phyloP scores from a whole-genome alignment of 2,329 filamentous ascomycete species.

The Neonectria neomacrospora region DNA sequence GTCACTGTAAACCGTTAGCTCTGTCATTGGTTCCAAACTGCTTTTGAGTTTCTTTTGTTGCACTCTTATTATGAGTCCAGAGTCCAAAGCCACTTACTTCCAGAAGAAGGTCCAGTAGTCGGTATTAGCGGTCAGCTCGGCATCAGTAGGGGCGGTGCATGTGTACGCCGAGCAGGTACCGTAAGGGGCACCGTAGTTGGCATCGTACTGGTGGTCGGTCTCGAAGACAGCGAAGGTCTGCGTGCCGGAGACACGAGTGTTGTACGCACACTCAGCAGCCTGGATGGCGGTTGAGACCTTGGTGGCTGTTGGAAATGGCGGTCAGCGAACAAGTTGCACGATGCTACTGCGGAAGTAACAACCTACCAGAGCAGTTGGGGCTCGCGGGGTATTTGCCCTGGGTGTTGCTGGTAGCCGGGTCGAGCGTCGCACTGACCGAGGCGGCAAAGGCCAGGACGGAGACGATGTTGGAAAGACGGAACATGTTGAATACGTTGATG shows the following conservation, averaged over 20 bases:
- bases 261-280: slow-evolving; percentile 42
- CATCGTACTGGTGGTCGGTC: slow-evolving; percentile 40
- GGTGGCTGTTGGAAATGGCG: slow-evolving; percentile 19
- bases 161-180: slow-evolving; percentile 39
- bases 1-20: slow-evolving; percentile 22
- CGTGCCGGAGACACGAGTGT: slow-evolving; percentile 40
- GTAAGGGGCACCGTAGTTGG: slow-evolving; percentile 40
- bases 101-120: slow-evolving; percentile 45
- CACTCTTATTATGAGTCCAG: background rate
- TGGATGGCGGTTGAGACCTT: slow-evolving; percentile 41
- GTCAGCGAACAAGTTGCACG: background rate
- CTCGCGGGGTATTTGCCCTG: slow-evolving; percentile 39
- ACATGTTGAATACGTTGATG: slow-evolving; percentile 28
- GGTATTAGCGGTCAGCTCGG: slow-evolving; percentile 25
- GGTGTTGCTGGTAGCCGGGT: slow-evolving; percentile 40
- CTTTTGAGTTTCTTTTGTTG: background rate
- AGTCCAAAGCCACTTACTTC: slow-evolving; percentile 26
- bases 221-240: slow-evolving; percentile 43
- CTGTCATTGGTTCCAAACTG: background rate
- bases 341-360: too few species aligned
- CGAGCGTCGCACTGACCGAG: slow-evolving; percentile 37
- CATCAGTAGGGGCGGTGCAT: slow-evolving; percentile 33
- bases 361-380: slow-evolving; percentile 36
- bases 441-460: slow-evolving; percentile 37
- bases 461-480: slow-evolving; percentile 35